These are phyloP conservation scores for Pyrenophora tritici-repentis DNA, from an alignment of 2,329 filamentous ascomycete species.

Conservation along the genomic window DNA sequence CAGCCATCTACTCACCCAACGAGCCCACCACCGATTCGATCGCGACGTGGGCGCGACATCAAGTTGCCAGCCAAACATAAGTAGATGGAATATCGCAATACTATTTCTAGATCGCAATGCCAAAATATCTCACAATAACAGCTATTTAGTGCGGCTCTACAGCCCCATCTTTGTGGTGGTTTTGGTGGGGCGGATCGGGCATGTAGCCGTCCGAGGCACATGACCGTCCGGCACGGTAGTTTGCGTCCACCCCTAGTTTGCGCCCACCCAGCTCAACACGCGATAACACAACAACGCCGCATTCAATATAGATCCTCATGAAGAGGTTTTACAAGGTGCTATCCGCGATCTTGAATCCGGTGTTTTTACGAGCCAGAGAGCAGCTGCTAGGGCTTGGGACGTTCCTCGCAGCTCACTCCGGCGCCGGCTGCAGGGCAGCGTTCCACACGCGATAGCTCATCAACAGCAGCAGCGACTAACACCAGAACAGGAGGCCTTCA, in stretches of 20 bases:
- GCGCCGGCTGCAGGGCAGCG: neutral
- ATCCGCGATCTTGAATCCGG: slow-evolving; percentile 7
- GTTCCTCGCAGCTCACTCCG: slow-evolving; percentile 1
- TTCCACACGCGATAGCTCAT: neutral
- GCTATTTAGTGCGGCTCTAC: neutral
- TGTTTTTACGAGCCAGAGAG: neutral
- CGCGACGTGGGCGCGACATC: slow-evolving; percentile 37
- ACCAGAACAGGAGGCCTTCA: slow-evolving; percentile 8
- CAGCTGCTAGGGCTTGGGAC: slow-evolving; percentile 6
- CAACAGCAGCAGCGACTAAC: slow-evolving; percentile 8
- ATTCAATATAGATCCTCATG: slow-evolving; percentile 2
- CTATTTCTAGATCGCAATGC: neutral
- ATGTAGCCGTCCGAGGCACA: too few species aligned
- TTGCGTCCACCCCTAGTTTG: too few species aligned
- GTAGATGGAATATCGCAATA: neutral
- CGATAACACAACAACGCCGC: neutral
- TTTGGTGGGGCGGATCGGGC: neutral
- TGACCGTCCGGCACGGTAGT: too few species aligned
- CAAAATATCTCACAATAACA: neutral
- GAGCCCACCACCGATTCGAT: too few species aligned
- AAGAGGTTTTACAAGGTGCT: slow-evolving; percentile 6
- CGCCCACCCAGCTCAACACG: neutral
- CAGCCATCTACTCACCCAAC: too few species aligned
- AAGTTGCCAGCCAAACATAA: neutral
- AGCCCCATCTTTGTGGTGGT: neutral